Evolutionary conservation across 2,329 filamentous ascomycete species (phyloP).

Genomic region (Aspergillus novofumigatus): DNA sequence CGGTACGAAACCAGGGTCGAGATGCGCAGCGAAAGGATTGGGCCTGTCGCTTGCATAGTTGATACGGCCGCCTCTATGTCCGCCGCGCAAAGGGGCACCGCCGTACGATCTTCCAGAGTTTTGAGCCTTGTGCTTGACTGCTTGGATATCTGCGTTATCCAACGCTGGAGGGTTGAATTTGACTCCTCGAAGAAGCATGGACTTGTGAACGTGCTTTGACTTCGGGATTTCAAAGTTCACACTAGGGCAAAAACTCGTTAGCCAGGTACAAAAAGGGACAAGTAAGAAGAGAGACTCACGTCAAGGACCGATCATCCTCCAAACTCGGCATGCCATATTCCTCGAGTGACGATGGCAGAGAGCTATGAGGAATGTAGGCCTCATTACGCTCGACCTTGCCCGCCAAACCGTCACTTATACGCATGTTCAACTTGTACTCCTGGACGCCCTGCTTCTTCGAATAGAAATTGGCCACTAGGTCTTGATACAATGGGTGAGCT

Average conservation of each 20-base stretch:
- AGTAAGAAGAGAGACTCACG: conserved; percentile 49
- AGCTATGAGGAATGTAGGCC: conserved; percentile 77
- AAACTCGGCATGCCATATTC: conserved; percentile 68
- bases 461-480: conserved; percentile 81
- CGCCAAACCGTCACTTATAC: conserved; percentile 70
- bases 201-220: conserved; percentile 74
- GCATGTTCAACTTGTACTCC: conserved; percentile 69
- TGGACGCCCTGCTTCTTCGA: conserved; percentile 73
- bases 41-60: conserved; percentile 49
- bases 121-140: conserved; percentile 62
- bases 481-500: conserved; percentile 77
- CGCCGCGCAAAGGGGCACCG: conserved; percentile 58
- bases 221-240: conserved; percentile 82
- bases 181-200: conserved; percentile 84
- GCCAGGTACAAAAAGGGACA: neutral
- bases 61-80: conserved; percentile 48
- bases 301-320: conserved; percentile 82
- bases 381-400: conserved; percentile 79
- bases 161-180: conserved; percentile 68
- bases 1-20: conserved; percentile 40
- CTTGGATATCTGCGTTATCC: conserved; percentile 70
- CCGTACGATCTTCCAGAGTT: conserved; percentile 66
- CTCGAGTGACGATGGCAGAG: conserved; percentile 72
- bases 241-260: conserved; percentile 44
- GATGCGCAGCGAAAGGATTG: conserved; percentile 47